Conservation (phyloP, 305 asterid species). For the Fraxinus albicans region DNA sequence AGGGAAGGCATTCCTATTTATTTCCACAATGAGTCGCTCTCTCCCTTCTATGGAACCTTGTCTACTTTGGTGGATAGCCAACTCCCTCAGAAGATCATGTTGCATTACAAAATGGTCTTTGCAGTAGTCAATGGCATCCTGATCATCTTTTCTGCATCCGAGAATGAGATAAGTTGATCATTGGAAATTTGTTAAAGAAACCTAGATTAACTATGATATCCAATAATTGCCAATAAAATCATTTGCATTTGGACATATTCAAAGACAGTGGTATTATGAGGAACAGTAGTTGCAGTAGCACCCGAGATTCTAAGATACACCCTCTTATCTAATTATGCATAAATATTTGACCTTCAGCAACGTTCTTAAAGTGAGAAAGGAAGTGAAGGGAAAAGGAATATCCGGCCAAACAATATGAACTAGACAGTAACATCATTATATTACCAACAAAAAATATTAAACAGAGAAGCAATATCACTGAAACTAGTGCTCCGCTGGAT, state of each 20-base stretch:
- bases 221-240: not conserved
- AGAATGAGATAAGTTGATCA: not conserved
- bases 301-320: not conserved
- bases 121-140: slow-evolving; percentile 19
- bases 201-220: not conserved
- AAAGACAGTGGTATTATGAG: not conserved
- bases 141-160: slow-evolving; percentile 28
- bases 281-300: not conserved
- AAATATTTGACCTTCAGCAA: not conserved
- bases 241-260: not conserved
- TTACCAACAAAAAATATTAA: too few species aligned
- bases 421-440: not conserved
- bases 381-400: not conserved
- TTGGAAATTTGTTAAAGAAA: not conserved
- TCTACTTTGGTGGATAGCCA: slow-evolving; percentile 27
- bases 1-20: slow-evolving; percentile 27
- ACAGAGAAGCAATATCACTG: not conserved
- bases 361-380: not conserved
- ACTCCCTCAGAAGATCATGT: slow-evolving; percentile 38
- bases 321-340: not conserved
- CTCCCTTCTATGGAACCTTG: slow-evolving; percentile 24
- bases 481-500: not conserved
- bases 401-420: not conserved
- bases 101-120: slow-evolving; percentile 30
- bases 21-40: slow-evolving; percentile 26